Percentiles rank a stretch among this genome's conserved stretches.
These are phyloP conservation scores for Sporothrix humicola DNA, from an alignment of 2,329 filamentous ascomycete species.

Conservation along the genomic window DNA sequence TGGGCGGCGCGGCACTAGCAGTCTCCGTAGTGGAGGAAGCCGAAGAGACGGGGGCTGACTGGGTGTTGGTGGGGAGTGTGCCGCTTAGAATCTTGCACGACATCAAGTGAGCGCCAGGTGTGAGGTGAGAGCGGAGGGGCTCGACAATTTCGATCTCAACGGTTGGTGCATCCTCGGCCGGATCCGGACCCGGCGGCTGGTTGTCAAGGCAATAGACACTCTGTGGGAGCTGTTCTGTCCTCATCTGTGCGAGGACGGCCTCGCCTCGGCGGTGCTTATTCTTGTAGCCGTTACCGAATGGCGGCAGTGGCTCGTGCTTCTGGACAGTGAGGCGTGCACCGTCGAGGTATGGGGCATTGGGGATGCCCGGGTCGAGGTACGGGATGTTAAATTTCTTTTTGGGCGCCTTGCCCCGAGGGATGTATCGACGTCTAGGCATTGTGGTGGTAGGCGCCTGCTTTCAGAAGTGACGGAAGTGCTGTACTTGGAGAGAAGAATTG, in stretches of 20 bases:
- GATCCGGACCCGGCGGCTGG: constrained; percentile 33
- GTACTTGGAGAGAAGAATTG: no score
- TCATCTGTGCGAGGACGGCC: constrained; percentile 29
- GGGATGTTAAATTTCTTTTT: constrained; percentile 29
- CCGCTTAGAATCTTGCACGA: constrained; percentile 33
- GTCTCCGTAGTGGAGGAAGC: neutral
- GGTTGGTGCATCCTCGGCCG: neutral
- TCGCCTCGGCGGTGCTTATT: constrained; percentile 31
- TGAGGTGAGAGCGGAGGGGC: constrained; percentile 24
- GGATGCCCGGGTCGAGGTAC: constrained; percentile 30
- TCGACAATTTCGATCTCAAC: constrained; percentile 32
- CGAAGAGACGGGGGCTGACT: neutral
- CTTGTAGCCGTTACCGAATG: constrained; percentile 37
- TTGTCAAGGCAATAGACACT: constrained; percentile 37
- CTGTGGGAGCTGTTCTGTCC: constrained; percentile 33
- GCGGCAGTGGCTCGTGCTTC: constrained; percentile 28
- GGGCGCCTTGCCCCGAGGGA: neutral
- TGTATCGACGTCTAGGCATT: neutral
- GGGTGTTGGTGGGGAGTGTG: neutral
- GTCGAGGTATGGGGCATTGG: constrained; percentile 26
- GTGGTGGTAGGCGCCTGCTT: neutral
- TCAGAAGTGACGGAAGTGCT: no score
- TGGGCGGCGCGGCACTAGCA: neutral
- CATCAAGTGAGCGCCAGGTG: constrained; percentile 32
- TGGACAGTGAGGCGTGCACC: constrained; percentile 31